phyloP scores from a whole-genome alignment of 371 early-diverging fungal genomes.

The Capillidium rhysosporum region DNA sequence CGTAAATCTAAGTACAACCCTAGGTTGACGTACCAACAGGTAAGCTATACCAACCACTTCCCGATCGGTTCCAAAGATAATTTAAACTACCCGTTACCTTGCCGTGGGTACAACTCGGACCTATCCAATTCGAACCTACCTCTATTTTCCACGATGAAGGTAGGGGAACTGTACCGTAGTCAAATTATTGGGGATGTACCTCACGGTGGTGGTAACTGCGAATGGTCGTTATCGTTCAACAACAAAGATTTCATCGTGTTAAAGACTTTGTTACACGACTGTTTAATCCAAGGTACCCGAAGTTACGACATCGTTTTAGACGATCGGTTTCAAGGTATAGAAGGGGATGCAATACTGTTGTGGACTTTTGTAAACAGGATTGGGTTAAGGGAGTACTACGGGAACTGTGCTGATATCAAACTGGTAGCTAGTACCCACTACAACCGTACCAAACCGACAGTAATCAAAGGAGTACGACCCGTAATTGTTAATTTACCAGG shows the following conservation, averaged over 20 bases:
- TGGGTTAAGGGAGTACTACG: slow-evolving; percentile 44
- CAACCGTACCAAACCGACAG: too few species aligned
- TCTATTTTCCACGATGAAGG: slow-evolving; percentile 2
- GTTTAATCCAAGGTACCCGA: slow-evolving; percentile 1
- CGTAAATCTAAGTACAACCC: neutral
- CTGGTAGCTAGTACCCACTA: too few species aligned
- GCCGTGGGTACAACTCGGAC: neutral
- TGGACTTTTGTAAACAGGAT: slow-evolving; percentile 27
- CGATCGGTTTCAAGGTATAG: slow-evolving; percentile 12
- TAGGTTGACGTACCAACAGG: neutral
- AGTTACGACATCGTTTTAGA: slow-evolving; percentile 19
- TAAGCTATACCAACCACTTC: neutral
- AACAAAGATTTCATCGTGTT: slow-evolving; percentile 4
- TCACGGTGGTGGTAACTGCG: slow-evolving; percentile 8
- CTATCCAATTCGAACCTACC: neutral
- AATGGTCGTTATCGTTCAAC: slow-evolving; percentile 2
- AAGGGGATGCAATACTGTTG: slow-evolving; percentile 17
- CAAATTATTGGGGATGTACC: slow-evolving; percentile 4
- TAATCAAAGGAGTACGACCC: slow-evolving; percentile 21
- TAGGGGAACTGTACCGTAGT: slow-evolving; percentile 13
- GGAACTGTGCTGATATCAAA: slow-evolving; percentile 41
- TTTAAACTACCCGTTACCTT: neutral
- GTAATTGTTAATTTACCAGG: slow-evolving; percentile 24
- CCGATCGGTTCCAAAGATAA: neutral
- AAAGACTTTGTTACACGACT: neutral